Base-by-base conservation (phyloP, 2,329 filamentous ascomycete species). In the Fusarium equiseti region DNA sequence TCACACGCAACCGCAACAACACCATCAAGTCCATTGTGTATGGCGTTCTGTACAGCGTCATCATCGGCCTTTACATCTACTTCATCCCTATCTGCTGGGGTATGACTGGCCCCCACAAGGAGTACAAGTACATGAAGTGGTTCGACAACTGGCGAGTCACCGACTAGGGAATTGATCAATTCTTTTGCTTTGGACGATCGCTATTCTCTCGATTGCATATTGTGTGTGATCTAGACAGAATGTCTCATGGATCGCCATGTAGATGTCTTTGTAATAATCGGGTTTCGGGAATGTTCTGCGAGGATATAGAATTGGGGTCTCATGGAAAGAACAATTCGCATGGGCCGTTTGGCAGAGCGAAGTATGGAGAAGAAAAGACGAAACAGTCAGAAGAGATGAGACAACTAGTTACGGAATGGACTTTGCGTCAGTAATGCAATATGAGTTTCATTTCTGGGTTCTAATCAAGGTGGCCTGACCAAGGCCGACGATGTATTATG, bases 31-130 rank as follows among this genome's bases (percentile, higher is more conserved):
- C 88, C 80, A 85, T 82, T 15, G 81, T 93, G n/a, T 98, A 95
- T 80, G 87, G 86, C 29, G 74, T 90, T 18, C 83, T 98, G 27
- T 98, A 98, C 80, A 83, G 85, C 20, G 79, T 87, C 26, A 88
- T 94, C 59, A 90, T 97, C 70, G 92, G 91, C 8, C 87, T 98
- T 44, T 99, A 98, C 83, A 86, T 95, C 77, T 87, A 92, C 76
- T 99, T 99, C 85, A 91, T 95, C 73, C 95, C 93, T 24, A 95
- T 99, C 78, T 96, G 93, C 81, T 99, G 97, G 86, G 96, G 96
- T 66, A 99, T 99, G 93, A 90, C 91, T 62, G 96, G 96, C 16
- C 84, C 88, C 66, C 94, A 93, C 83, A 87, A 88, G 81, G 85
- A 98, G 79, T 99, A 95, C 88, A 88, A 85, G 75, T 95, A 98